phyloP scores from a whole-genome alignment of 495 filamentous ascomycete species.

The Hypomontagnella submonticulosa region DNA sequence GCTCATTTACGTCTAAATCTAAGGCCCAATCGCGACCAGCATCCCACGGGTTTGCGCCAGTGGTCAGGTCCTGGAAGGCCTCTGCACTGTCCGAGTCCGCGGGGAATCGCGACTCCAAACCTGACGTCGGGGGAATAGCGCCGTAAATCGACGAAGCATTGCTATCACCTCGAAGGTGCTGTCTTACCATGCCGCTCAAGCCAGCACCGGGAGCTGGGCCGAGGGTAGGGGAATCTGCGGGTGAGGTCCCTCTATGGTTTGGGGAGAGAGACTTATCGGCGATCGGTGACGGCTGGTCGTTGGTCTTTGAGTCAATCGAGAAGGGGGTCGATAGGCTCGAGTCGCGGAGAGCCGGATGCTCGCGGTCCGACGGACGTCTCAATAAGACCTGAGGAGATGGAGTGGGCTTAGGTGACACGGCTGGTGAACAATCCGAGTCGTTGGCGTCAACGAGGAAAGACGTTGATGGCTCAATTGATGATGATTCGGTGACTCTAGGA shows the following conservation, averaged over 20 bases:
- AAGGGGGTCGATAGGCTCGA: conserved; percentile 52
- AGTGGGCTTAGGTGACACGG: conserved; percentile 28
- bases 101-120: conserved; percentile 56
- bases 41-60: conserved; percentile 64
- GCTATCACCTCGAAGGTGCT: conserved; percentile 87
- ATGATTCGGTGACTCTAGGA: conserved; percentile 21
- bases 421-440: conserved; percentile 45
- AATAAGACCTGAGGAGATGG: conserved; percentile 45
- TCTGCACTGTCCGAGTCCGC: conserved; percentile 35
- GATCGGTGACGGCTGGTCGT: conserved; percentile 40
- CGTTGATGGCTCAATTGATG: conserved; percentile 51
- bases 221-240: conserved; percentile 82
- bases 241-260: conserved; percentile 46
- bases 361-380: conserved; percentile 56
- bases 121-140: conserved; percentile 37
- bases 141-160: conserved; percentile 81
- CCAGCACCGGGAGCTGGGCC: conserved; percentile 69
- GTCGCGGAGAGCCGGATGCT: conserved; percentile 59
- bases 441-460: conserved; percentile 51
- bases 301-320: conserved; percentile 41
- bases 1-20: conserved; percentile 46
- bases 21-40: conserved; percentile 39
- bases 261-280: conserved; percentile 40
- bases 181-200: conserved; percentile 82
- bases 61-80: conserved; percentile 42